Conservation (phyloP, 176 grass and related monocot species). For the Cymbopogon citratus region DNA sequence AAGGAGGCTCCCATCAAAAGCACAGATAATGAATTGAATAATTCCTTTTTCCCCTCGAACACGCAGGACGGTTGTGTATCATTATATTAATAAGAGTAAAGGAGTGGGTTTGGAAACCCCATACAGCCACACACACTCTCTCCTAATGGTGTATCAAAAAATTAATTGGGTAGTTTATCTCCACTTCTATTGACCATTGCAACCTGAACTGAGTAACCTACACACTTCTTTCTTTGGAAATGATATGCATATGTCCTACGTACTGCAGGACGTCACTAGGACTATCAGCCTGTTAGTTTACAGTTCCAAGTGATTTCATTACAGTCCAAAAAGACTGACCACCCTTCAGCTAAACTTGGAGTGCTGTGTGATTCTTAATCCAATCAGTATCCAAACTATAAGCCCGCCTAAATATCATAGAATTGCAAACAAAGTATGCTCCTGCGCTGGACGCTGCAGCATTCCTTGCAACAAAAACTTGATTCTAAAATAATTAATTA, state of each 20-base stretch:
- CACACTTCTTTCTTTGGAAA: neutral
- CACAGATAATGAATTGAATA: neutral
- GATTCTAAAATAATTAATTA: neutral
- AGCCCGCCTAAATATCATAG: neutral
- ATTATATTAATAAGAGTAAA: too few relatives aligned
- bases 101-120: too few relatives aligned
- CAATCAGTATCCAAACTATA: neutral
- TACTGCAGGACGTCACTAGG: neutral
- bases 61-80: too few relatives aligned
- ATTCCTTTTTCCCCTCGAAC: neutral
- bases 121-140: too few relatives aligned
- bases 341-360: constrained; percentile 2
- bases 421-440: neutral
- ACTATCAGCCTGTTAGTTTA: neutral
- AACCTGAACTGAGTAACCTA: neutral
- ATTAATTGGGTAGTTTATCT: neutral
- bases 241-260: neutral
- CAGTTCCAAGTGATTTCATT: neutral
- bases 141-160: too few relatives aligned
- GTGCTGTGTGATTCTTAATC: neutral
- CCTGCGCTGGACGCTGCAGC: neutral
- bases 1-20: neutral
- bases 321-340: neutral
- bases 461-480: neutral
- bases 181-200: neutral